A percentile compares a stretch with the other conserved stretches of the same genome.
Conservation (phyloP, 768 basidiomycete species). For the Pulveroboletus ravenelii region DNA sequence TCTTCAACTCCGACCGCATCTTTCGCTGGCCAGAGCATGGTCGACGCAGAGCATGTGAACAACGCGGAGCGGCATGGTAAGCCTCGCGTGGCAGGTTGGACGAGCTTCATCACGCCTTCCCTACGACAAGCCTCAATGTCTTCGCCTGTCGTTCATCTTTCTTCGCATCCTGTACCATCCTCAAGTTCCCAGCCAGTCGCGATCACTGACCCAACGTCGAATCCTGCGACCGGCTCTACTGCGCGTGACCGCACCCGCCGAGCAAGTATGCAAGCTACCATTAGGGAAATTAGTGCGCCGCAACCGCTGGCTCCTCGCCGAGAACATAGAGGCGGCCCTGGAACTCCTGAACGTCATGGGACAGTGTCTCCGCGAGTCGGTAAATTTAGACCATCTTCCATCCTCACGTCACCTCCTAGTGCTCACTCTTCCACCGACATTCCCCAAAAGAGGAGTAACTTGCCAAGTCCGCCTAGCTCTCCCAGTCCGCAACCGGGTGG, state of each 20-base stretch:
- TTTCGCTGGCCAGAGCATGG: conserved; percentile 20
- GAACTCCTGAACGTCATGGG: conserved; percentile 24
- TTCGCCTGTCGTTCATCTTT: conserved; percentile 66
- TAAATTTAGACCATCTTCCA: conserved; percentile 32
- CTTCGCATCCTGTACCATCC: conserved; percentile 51
- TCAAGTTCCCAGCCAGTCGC: conserved; percentile 47
- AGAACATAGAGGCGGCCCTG: conserved; percentile 21
- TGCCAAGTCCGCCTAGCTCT: conserved; percentile 43
- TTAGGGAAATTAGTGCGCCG: conserved; percentile 40
- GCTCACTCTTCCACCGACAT: conserved; percentile 33
- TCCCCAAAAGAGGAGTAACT: conserved; percentile 34
- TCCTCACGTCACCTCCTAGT: conserved; percentile 27
- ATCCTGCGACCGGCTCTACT: conserved; percentile 44
- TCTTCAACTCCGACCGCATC: conserved; percentile 38
- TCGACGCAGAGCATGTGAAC: conserved; percentile 28
- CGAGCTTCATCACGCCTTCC: conserved; percentile 61
- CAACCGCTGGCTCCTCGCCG: conserved; percentile 34
- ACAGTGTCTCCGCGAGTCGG: conserved; percentile 30
- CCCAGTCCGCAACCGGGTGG: conserved; percentile 42
- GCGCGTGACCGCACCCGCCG: conserved; percentile 42
- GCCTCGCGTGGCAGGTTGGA: conserved; percentile 48
- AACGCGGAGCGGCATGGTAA: conserved; percentile 36
- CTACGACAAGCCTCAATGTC: conserved; percentile 69
- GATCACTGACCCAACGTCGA: conserved; percentile 45
- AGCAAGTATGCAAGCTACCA: conserved; percentile 32